Evolutionary conservation across 2,329 filamentous ascomycete species (phyloP), one percentile per base, ranked within the genome.

Genomic region (Teratosphaeria viscida): DNA sequence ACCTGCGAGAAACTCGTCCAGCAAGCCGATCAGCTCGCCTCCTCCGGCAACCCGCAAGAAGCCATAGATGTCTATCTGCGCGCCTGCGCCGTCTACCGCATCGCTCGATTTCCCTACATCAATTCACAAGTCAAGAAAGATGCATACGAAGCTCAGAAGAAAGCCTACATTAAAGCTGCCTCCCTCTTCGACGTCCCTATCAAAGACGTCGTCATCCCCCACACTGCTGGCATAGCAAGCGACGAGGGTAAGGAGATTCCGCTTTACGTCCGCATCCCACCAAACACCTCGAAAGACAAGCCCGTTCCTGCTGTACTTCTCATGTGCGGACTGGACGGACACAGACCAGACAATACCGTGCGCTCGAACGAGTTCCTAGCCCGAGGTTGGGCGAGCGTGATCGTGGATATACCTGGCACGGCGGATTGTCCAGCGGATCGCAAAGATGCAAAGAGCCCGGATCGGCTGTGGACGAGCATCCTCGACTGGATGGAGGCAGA

Each of bases 361-460:
- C 79, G 85, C 0, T 81, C 78, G 52, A 76, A 87, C 57, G 84
- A 86, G 72, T 85, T 87, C 66, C 72, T 85, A 5, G 70, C 76
- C 1, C 80, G 85, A 52, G 85, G 85, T 2, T 88, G 85, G 85
- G 85, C 78, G 0, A 76, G 75, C 10, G 77, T 88, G 2, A 80
- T 86, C 27, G 78, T 79, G 8, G 86, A 88, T 71, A 85, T 87
- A 59, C 84, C 84, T 0, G 85, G 85, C 0, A 87, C 85, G 1
- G 85, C 83, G 5, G 85, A 89, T 69, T 87, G 81, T 61, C 85
- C 85, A 0, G 83, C 85, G 0, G 82, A 85, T 62, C 76, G 82
- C 34, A 75, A 77, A 0, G 86, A 89, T 67, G 81, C 85, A 0
- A 71, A 73, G 3, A 79, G 79, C 1, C 76, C 83, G 0, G 86